Evolutionary conservation across 2,329 filamentous ascomycete genomes (phyloP).

Genomic region (Rhexocercosporidium sp.): DNA sequence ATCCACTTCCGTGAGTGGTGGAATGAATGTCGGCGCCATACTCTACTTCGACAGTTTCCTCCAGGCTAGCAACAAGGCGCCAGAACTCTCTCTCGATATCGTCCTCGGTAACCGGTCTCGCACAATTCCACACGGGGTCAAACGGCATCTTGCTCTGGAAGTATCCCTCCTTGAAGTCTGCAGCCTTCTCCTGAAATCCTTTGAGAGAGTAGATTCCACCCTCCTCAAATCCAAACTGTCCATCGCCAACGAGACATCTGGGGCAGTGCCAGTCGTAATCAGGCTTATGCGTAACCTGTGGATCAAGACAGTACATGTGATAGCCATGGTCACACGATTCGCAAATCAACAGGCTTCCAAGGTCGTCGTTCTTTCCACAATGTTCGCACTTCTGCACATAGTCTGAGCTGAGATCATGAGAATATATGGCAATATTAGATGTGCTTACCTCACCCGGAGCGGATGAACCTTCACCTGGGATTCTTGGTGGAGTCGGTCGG

Average conservation of each 20-base stretch:
- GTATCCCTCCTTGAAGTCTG: conserved; percentile 92
- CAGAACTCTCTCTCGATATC: conserved; percentile 97
- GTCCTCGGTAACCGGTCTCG: conserved; percentile 85
- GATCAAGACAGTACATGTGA: conserved; percentile 88
- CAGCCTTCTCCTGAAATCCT: conserved; percentile 95
- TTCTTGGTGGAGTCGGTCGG: conserved; percentile 76
- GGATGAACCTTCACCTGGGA: conserved; percentile 54
- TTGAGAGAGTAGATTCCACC: conserved; percentile 93
- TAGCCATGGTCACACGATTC: conserved; percentile 92
- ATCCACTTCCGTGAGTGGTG: conserved; percentile 95
- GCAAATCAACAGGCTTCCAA: conserved; percentile 74
- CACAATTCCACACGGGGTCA: conserved; percentile 81
- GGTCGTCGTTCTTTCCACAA: conserved; percentile 80
- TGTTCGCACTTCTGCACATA: conserved; percentile 75
- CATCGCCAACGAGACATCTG: conserved; percentile 91
- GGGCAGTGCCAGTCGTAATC: conserved; percentile 96
- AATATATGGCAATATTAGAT: conserved; percentile 56
- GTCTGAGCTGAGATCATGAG: conserved; percentile 39
- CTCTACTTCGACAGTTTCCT: conserved; percentile 96
- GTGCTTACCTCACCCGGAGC: conserved; percentile 59
- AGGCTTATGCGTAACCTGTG: conserved; percentile 76
- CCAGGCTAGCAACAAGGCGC: conserved; percentile 90
- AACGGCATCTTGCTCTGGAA: conserved; percentile 90
- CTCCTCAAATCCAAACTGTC: conserved; percentile 97
- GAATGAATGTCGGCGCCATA: conserved; percentile 98